phyloP scores from a whole-genome alignment of 2,329 filamentous ascomycete species.

The Clonostachys rosea region DNA sequence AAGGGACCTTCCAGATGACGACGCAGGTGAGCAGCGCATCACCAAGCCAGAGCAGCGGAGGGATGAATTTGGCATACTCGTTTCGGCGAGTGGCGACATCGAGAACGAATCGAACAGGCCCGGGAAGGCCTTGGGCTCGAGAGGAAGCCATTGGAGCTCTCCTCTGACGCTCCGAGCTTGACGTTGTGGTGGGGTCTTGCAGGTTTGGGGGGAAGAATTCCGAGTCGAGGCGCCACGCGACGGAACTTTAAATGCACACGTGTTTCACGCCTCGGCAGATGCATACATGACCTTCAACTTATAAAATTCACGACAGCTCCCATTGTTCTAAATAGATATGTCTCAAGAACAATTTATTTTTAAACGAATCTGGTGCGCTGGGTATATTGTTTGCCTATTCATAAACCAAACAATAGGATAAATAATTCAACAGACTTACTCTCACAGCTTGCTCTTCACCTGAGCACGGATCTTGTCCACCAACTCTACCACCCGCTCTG shows the following conservation, averaged over 20 bases:
- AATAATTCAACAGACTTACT: conserved; percentile 5
- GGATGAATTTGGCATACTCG: conserved; percentile 41
- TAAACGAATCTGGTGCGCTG: no score
- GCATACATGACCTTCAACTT: not conserved
- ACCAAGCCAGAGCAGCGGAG: conserved; percentile 60
- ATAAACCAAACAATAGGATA: no score
- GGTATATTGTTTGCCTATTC: no score
- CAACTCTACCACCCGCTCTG: conserved; percentile 60
- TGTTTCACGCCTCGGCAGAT: not conserved
- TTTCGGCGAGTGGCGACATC: conserved; percentile 45
- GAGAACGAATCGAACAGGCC: conserved; percentile 15
- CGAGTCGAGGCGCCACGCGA: not conserved
- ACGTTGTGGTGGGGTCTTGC: not conserved
- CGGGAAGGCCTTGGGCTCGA: conserved; percentile 1
- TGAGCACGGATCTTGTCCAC: conserved; percentile 52
- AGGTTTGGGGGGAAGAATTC: conserved; percentile 3
- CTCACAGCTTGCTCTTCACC: conserved; percentile 17
- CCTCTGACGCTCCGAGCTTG: conserved; percentile 11
- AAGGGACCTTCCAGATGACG: conserved; percentile 78
- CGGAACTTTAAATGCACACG: no score
- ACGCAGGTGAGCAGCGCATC: conserved; percentile 70
- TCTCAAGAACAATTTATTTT: no score
- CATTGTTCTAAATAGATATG: no score
- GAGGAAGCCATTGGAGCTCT: conserved; percentile 14
- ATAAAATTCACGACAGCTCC: no score